Percentiles rank a stretch among this genome's conserved stretches.
phyloP scores from a whole-genome alignment of 805 yeast genomes.

The Sugiyamaella marilandica region DNA sequence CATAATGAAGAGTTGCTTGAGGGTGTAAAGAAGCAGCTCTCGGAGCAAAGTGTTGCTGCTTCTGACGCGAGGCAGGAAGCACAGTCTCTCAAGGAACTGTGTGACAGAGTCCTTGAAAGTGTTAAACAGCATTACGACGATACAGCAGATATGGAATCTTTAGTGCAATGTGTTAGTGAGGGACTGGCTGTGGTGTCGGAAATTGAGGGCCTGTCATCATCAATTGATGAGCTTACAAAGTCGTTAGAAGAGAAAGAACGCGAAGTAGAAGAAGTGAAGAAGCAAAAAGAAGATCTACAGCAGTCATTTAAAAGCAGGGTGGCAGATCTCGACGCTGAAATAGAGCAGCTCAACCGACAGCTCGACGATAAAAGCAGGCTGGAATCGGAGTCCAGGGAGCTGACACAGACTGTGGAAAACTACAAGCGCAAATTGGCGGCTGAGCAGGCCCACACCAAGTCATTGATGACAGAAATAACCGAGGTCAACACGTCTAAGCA shows the following conservation, averaged over 20 bases:
- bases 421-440: neutral
- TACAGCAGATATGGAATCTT: neutral
- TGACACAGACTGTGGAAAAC: neutral
- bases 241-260: neutral
- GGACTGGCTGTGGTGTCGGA: conserved; percentile 1
- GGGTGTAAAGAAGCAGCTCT: neutral
- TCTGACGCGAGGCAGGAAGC: neutral
- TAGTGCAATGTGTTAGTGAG: neutral
- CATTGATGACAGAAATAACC: neutral
- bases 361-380: neutral
- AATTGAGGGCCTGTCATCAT: neutral
- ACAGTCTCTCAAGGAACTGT: neutral
- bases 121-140: conserved; percentile 4
- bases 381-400: neutral
- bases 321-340: neutral
- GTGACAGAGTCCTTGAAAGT: neutral
- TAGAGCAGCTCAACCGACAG: neutral
- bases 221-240: neutral
- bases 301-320: neutral
- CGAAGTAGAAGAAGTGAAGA: neutral
- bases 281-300: neutral
- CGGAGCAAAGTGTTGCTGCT: neutral
- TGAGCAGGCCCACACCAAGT: neutral
- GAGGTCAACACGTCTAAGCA: neutral
- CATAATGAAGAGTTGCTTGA: neutral